Evolutionary conservation across 2,329 filamentous ascomycete genomes (phyloP), one percentile per base, ranked within the genome.

Genomic region (Stachybotrys chlorohalonatus): DNA sequence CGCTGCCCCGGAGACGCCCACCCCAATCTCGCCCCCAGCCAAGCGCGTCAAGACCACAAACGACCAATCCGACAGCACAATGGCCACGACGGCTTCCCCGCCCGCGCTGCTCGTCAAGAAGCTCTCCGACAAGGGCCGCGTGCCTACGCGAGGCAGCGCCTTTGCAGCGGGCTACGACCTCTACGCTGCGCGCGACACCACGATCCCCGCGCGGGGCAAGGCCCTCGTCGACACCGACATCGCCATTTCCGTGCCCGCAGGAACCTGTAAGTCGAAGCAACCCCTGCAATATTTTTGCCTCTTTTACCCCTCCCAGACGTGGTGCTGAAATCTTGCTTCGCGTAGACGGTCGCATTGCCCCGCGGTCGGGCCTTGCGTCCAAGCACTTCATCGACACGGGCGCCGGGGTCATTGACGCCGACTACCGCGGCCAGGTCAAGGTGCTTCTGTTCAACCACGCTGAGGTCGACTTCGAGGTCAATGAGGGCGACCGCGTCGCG

Each of bases 331-430:
- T 47, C 42, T 17, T 11, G 51, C 47, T 31, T 16, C 11, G 32
- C 11, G 9, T 11, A 93, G 90, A 97, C 69, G 93, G 93, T 61
- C 87, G 92, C 55, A 84, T 96, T 54, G 92, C 92, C 3, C 92
- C 92, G 9, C 88, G 92, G 60, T 94, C 89, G n/a, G 91, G 91
- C 51, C 85, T 96, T 42, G 93, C 93, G 2, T 80, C 85, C 57
- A 99, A 99, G 77, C 85, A 97, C 75, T 94, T 92, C 74, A 97
- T 99, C 69, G 91, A 96, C 71, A 94, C 89, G 0, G 91, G 95
- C 58, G 94, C 94, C 0, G 94, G 94, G 54, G 94, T 99, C 60
- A 97, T 99, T 64, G 94, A 99, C 71, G 92, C 93, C 39, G 94
- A 99, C 73, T 99, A 99, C 77, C 83, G 94, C 42, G 94, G 94